Base-by-base conservation (phyloP, 176 grass and related monocot genomes). In the Melocanna baccifera region DNA sequence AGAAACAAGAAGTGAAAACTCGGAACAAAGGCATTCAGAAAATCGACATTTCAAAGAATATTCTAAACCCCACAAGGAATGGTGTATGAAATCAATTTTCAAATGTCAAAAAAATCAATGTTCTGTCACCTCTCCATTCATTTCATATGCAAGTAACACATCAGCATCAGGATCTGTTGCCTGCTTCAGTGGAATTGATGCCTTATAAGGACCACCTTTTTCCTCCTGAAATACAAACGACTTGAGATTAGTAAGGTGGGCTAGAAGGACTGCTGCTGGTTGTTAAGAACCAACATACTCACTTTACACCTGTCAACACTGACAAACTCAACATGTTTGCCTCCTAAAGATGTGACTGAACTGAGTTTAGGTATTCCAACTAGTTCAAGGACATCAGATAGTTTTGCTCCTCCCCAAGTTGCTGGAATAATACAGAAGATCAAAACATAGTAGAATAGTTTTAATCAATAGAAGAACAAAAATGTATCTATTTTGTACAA, bases 61-160 rank as follows among this genome's bases (percentile, higher is more conserved):
- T 52, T 42, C 50, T 52, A 10, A 88, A 85, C 67, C 16, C 37
- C 11, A 76, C 23, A 75, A 42, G 3, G 15, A 47, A 74, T 12
- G 8, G 15, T 26, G 52, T 30, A 46, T 36, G 64, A 28, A 58
- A 73, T 64, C 41, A 70, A 25, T 28, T 83, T 64, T 82, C 36
- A 71, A 29, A 29, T 82, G 62, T 66, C 16, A 41, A 81, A 62
- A 63, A 62, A 47, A 43, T 69, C 43, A 83, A 51, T 48, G 28
- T 62, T 73, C 14, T 20, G 5, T 85, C 86, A 99, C 96, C 89
- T 99, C 86, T 89, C 96, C 93, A 76, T 99, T 99, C 96, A 99
- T 99, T 94, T 99, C 96, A 84, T 99, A 99, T 78, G 91, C 93
- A 89, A 99, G 91, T 39, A 99, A 94, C 19, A 99, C 96, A 89